Percentiles rank a stretch among this genome's conserved stretches.
Conservation (phyloP, 1,139 yeast genomes). For the Ogataea hybrid region DNA sequence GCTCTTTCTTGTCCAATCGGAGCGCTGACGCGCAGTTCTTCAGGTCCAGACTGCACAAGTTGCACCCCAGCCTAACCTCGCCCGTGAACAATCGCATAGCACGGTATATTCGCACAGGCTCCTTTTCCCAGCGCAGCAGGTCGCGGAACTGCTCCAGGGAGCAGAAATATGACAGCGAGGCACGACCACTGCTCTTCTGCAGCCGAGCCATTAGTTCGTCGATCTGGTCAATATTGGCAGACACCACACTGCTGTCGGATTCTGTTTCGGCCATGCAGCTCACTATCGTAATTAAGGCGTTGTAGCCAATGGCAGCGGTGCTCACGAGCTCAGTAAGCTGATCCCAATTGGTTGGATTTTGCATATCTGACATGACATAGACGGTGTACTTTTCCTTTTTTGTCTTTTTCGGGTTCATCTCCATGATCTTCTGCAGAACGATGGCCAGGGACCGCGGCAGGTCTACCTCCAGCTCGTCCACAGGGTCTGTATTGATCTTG, state of each 20-base stretch:
- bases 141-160: slow-evolving; percentile 15
- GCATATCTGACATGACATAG: slow-evolving; percentile 20
- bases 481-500: slow-evolving; percentile 14
- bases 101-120: slow-evolving; percentile 28
- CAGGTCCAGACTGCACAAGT: slow-evolving; percentile 27
- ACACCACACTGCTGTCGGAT: background rate
- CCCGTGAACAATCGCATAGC: slow-evolving; percentile 39
- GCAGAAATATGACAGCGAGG: slow-evolving; percentile 8
- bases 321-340: slow-evolving; percentile 16
- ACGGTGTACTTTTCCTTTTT: slow-evolving; percentile 21
- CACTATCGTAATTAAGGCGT: slow-evolving; percentile 16
- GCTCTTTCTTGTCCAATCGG: slow-evolving; percentile 6
- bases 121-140: slow-evolving; percentile 14
- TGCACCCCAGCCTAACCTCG: slow-evolving; percentile 40
- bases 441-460: slow-evolving; percentile 27
- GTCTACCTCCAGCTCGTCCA: slow-evolving; percentile 25
- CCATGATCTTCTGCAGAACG: slow-evolving; percentile 20
- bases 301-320: slow-evolving; percentile 12
- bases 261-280: slow-evolving; percentile 11
- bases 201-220: slow-evolving; percentile 8
- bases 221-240: slow-evolving; percentile 10
- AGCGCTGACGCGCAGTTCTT: slow-evolving; percentile 14
- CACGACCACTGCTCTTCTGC: slow-evolving; percentile 7
- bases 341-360: slow-evolving; percentile 17
- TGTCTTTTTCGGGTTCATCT: slow-evolving; percentile 10